phyloP scores from a whole-genome alignment of 345 rosid genomes.

The Nasturtium officinale region DNA sequence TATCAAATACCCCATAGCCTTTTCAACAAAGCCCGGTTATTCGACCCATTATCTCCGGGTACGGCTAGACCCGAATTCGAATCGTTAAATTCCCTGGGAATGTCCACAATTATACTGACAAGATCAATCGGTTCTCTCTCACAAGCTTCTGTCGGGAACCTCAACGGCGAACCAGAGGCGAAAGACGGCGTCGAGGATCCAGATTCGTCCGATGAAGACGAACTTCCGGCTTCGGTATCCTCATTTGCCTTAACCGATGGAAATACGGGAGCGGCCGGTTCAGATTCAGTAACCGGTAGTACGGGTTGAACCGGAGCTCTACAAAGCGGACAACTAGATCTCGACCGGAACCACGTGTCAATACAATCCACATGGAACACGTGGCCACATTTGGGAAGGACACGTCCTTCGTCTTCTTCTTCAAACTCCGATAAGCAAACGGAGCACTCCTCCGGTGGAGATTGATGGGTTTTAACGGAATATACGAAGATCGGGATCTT shows the following conservation, averaged over 20 bases:
- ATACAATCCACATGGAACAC: slow-evolving; percentile 79
- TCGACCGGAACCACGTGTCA: slow-evolving; percentile 84
- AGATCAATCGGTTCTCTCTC: slow-evolving; percentile 39
- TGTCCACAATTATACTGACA: slow-evolving; percentile 44
- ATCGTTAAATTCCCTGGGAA: slow-evolving; percentile 39
- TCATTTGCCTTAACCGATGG: slow-evolving; percentile 25
- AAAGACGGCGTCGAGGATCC: slow-evolving; percentile 37
- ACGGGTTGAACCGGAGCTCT: slow-evolving; percentile 61
- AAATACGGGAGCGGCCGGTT: slow-evolving; percentile 28
- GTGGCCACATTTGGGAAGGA: slow-evolving; percentile 71
- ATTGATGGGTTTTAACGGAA: slow-evolving; percentile 32
- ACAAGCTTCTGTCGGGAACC: slow-evolving; percentile 40
- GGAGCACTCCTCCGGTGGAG: slow-evolving; percentile 53
- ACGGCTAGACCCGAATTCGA: slow-evolving; percentile 30
- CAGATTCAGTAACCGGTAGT: slow-evolving; percentile 6
- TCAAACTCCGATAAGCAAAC: slow-evolving; percentile 82
- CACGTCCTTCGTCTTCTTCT: slow-evolving; percentile 67
- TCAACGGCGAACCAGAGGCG: slow-evolving; percentile 34
- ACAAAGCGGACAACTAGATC: slow-evolving; percentile 87
- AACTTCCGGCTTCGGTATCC: slow-evolving; percentile 41
- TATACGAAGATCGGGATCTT: slow-evolving; percentile 60
- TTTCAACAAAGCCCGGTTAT: slow-evolving; percentile 36
- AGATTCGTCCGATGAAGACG: slow-evolving; percentile 39
- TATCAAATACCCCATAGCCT: slow-evolving; percentile 42
- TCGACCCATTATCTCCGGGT: slow-evolving; percentile 9